Percentiles rank a stretch among this genome's conserved stretches.
Conservation (phyloP, 192 early-diverging fungal genomes). For the Coemansia sp. region DNA sequence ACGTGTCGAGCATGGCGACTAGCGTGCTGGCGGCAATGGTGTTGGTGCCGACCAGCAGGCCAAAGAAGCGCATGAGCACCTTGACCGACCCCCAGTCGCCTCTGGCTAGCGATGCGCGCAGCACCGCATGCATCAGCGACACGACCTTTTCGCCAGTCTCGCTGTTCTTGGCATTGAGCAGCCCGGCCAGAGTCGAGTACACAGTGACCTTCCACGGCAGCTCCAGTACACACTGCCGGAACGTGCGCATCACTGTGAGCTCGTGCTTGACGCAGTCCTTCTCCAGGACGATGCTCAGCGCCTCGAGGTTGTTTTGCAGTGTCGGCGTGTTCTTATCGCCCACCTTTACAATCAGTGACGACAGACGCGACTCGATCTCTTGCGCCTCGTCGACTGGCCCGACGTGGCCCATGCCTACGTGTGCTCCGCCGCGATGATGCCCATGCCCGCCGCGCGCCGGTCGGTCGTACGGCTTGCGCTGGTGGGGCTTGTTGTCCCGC, state of each 20-base stretch:
- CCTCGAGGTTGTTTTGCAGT: constrained; percentile 62
- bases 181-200: constrained; percentile 78
- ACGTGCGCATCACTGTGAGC: constrained; percentile 57
- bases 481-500: constrained; percentile 35
- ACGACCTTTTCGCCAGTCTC: constrained; percentile 67
- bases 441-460: constrained; percentile 27
- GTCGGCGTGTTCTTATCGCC: constrained; percentile 70
- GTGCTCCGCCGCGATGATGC: constrained; percentile 8
- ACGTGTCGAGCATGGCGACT: constrained; percentile 60
- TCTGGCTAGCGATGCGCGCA: constrained; percentile 57
- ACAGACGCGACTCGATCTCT: constrained; percentile 65
- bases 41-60: constrained; percentile 71
- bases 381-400: constrained; percentile 47
- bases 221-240: constrained; percentile 47
- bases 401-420: constrained; percentile 8
- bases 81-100: constrained; percentile 73
- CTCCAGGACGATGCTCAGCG: constrained; percentile 66
- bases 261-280: constrained; percentile 69
- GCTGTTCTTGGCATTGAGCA: constrained; percentile 74
- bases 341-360: constrained; percentile 70
- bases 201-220: constrained; percentile 44
- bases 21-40: constrained; percentile 67
- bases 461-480: constrained; percentile 52
- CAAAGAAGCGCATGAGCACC: constrained; percentile 76
- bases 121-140: constrained; percentile 49